Conservation (phyloP, 768 basidiomycete species). For the Russula earlei region DNA sequence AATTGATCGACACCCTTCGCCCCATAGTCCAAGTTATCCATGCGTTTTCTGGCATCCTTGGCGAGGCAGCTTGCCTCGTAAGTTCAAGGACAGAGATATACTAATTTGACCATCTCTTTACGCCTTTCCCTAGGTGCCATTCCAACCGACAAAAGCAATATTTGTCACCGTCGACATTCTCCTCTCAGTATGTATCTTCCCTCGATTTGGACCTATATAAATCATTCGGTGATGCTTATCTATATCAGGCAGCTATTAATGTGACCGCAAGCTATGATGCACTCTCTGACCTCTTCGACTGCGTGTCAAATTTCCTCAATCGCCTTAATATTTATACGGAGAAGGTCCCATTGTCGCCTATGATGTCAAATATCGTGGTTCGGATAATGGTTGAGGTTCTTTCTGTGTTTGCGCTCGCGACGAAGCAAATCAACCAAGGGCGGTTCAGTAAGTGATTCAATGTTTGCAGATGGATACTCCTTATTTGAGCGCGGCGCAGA, state of each 20-base stretch:
- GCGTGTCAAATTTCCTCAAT: neutral
- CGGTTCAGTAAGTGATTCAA: neutral
- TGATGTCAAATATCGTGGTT: neutral
- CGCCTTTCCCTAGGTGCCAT: neutral
- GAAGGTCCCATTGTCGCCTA: neutral
- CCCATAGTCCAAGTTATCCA: neutral
- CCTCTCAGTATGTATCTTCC: neutral
- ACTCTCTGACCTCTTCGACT: neutral
- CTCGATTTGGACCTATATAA: neutral
- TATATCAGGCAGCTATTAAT: neutral
- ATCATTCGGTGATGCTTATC: neutral
- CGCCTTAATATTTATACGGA: neutral
- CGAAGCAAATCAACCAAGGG: neutral
- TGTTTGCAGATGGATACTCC: neutral
- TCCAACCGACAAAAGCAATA: neutral
- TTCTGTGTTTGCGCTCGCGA: neutral
- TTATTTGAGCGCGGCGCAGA: neutral
- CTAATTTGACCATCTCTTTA: neutral
- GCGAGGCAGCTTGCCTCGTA: conserved; percentile 21
- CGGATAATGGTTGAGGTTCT: neutral
- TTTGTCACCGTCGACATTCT: neutral
- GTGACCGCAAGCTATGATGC: neutral
- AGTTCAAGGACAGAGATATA: neutral
- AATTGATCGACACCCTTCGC: neutral
- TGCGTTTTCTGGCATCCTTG: neutral